Conservation (phyloP, 768 basidiomycete species). For the Kwoniella dendrophila region DNA sequence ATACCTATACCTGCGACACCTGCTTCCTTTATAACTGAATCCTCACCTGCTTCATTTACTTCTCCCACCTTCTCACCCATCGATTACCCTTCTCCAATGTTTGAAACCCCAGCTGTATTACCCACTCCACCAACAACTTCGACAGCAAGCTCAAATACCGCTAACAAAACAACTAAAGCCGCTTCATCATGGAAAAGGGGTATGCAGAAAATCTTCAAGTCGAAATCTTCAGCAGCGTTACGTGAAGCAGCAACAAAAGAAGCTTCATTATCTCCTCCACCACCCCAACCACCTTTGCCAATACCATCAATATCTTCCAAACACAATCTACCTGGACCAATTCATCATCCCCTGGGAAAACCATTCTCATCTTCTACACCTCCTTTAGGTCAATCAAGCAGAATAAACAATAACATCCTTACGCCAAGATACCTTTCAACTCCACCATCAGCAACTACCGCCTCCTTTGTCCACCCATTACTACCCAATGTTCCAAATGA, state of each 20-base stretch:
- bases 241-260: constrained; percentile 29
- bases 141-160: neutral
- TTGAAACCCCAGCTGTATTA: constrained; percentile 8
- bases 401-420: constrained; percentile 8
- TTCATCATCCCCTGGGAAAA: constrained; percentile 28
- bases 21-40: constrained; percentile 31
- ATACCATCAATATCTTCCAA: neutral
- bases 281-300: constrained; percentile 19
- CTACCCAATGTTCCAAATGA: constrained; percentile 29
- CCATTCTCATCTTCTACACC: constrained; percentile 50
- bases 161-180: constrained; percentile 18
- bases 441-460: constrained; percentile 12
- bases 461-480: constrained; percentile 21
- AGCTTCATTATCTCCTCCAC: constrained; percentile 26
- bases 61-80: constrained; percentile 22
- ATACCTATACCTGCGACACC: constrained; percentile 39
- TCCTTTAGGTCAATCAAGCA: constrained; percentile 29
- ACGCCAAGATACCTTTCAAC: constrained; percentile 15
- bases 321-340: constrained; percentile 17
- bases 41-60: constrained; percentile 26
- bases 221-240: constrained; percentile 44
- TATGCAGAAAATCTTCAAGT: constrained; percentile 44
- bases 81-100: constrained; percentile 24
- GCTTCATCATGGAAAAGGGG: constrained; percentile 44
- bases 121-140: neutral